These are phyloP conservation scores for Ormosia emarginata DNA, from an alignment of 306 rosid species.

Conservation along the genomic window DNA sequence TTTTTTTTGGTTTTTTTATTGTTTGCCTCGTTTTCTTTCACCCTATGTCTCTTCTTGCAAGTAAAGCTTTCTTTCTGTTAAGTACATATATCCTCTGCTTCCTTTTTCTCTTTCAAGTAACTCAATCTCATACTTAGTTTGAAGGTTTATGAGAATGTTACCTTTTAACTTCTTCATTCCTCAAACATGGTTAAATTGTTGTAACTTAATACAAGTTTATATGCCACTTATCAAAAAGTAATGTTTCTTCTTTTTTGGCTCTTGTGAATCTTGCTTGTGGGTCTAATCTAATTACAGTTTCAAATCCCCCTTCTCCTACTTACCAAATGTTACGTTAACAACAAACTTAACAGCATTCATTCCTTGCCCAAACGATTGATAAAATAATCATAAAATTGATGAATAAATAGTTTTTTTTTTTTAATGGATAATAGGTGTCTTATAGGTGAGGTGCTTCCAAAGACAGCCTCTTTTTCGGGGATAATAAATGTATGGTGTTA, in stretches of 20 bases:
- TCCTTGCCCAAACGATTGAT: not conserved
- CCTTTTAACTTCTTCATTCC: not conserved
- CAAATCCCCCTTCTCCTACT: too few species aligned
- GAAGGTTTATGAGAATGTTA: not conserved
- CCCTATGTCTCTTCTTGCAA: not conserved
- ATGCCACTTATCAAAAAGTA: not conserved
- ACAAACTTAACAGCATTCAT: too few species aligned
- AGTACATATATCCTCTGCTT: slow-evolving; percentile 29
- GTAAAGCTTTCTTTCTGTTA: slow-evolving; percentile 33
- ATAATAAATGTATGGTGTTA: not conserved
- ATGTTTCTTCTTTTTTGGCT: not conserved
- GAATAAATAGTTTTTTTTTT: too few species aligned
- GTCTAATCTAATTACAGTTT: not conserved
- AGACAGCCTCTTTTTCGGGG: not conserved
- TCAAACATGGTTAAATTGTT: not conserved
- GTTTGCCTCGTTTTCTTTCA: not conserved
- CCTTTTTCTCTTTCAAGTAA: not conserved
- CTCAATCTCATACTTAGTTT: slow-evolving; percentile 15
- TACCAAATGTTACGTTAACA: too few species aligned
- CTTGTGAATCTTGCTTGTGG: not conserved
- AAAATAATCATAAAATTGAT: not conserved
- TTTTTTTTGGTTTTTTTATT: not conserved
- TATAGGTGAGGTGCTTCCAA: not conserved
- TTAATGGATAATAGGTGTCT: not conserved
- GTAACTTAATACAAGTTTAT: not conserved